Evolutionary conservation across 139 green algal genomes (phyloP), one percentile per base, ranked within the genome.

Genomic region (Mesostigma viride): DNA sequence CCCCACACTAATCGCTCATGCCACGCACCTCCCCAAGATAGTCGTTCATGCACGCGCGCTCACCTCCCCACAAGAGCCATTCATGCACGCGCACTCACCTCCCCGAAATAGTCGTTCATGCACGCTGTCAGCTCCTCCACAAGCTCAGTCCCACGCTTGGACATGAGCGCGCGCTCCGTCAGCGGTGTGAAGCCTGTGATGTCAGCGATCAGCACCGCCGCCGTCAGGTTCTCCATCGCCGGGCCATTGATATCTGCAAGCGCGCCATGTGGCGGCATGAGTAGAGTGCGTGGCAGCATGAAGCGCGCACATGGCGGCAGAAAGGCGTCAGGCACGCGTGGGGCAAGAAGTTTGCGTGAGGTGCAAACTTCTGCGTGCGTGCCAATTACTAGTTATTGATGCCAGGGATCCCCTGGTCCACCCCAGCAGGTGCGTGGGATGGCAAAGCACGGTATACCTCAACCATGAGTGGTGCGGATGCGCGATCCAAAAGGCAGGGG

Each of bases 111-210:
- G 22, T 27, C 20, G 35, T 67, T 67, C 34, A 67, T 67, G 60
- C 60, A 67, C n/a, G 20, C 60, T 24, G 60, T 67, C 26, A 67
- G 35, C 60, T 67, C 60, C n/a, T 67, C 60, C 60, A 67, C 60
- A n/a, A 67, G 24, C 60, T 67, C 60, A 8, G 60, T 67, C 8
- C 60, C 60, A 6, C 60, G 60, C 22, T 60, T 58, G 17, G 24
- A 61, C 22, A 26, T 58, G 8, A 67, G n/a, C 22, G 60, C 60
- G n/a, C 60, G 34, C 60, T 67, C 60, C n/a, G 60, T 67, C 26
- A 67, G 60, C 34, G 60, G 26, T 17, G 60, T 67, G 30, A 67
- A 67, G 26, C 60, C 60, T 8, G 60, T 61, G 30, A 67, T 60
- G 30, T 67, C 60, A 27, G 60, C 60, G 59, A 67, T 60, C 34